Evolutionary conservation across 805 yeast genomes (phyloP).

Genomic region (Myxozyma vanderwaltii): DNA sequence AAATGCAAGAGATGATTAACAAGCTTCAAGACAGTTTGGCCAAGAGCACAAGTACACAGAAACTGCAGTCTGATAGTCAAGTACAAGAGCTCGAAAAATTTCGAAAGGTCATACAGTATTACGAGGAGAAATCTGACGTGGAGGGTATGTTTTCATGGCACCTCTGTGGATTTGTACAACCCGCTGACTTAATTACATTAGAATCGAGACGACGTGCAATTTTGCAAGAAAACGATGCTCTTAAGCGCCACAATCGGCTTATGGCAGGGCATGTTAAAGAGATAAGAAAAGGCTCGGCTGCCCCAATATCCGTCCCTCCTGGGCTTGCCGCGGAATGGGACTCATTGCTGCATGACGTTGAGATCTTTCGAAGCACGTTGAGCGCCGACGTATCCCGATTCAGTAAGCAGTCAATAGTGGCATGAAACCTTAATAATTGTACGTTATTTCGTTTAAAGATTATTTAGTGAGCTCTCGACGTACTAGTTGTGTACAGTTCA

Average conservation of each 20-base stretch:
- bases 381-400: background rate
- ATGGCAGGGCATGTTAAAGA: conserved; percentile 39
- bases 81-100: conserved; percentile 39
- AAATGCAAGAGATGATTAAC: conserved; percentile 47
- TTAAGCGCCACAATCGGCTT: conserved; percentile 39
- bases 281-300: conserved; percentile 4
- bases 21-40: conserved; percentile 38
- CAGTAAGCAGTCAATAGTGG: background rate
- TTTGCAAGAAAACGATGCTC: conserved; percentile 38
- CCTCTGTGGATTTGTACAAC: background rate
- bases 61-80: conserved; percentile 36
- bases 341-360: conserved; percentile 8
- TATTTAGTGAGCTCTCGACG: too few relatives aligned
- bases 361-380: background rate
- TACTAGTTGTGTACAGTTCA: background rate
- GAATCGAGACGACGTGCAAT: conserved; percentile 41
- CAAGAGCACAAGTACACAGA: conserved; percentile 28
- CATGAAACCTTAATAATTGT: too few relatives aligned
- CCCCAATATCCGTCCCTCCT: conserved; percentile 5
- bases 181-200: conserved; percentile 14
- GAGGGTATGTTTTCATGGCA: conserved; percentile 3
- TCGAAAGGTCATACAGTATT: conserved; percentile 38
- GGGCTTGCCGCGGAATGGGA: conserved; percentile 9
- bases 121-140: conserved; percentile 40
- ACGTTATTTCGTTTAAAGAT: too few relatives aligned